Evolutionary conservation across 306 rosid species (phyloP), one percentile per base, ranked within the genome.

Genomic region (Benincasa hispida): DNA sequence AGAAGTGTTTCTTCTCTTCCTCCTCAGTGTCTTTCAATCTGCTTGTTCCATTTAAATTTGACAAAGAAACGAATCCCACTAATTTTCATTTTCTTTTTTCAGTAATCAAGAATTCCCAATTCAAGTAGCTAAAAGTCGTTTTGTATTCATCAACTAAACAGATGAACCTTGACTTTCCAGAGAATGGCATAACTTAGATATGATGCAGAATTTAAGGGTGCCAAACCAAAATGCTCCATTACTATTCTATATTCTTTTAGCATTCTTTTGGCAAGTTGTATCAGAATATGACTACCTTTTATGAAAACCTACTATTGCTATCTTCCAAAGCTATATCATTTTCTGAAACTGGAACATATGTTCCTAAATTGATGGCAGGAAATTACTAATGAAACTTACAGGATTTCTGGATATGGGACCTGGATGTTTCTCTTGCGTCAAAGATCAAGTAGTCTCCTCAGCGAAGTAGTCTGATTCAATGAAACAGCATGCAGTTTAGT

Each of bases 131-230:
- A 35, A 65, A 60, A 35, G 50, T 65, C 15, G 28, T 65, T 10
- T 37, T 65, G 72, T 4, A 65, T 65, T 35, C 72, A 37, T n/a
- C 72, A 65, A 65, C 28, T 19, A 65, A 65, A 5, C 25, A 35
- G 50, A 65, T 65, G 13, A 65, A 10, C 50, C 42, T 63, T 5
- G 48, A 65, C 72, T 65, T 65, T 65, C 50, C 18, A 65, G 72
- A 65, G 72, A 65, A 65, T 65, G 19, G 28, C 72, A 65, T 35
- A 65, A 35, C 72, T 65, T 35, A 65, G 48, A 65, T 63, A 63
- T 18, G 47, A 19, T 61, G 41, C 21, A 32, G 7, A 62, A 32
- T 62, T 62, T 35, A 32, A 62, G 70, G 70, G 47, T 62, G 47
- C 42, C 45, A 35, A 37, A 65, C 72, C 72, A 65, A 65, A 65